Base-by-base conservation (phyloP, 768 basidiomycete species). In the Trametes punicea region DNA sequence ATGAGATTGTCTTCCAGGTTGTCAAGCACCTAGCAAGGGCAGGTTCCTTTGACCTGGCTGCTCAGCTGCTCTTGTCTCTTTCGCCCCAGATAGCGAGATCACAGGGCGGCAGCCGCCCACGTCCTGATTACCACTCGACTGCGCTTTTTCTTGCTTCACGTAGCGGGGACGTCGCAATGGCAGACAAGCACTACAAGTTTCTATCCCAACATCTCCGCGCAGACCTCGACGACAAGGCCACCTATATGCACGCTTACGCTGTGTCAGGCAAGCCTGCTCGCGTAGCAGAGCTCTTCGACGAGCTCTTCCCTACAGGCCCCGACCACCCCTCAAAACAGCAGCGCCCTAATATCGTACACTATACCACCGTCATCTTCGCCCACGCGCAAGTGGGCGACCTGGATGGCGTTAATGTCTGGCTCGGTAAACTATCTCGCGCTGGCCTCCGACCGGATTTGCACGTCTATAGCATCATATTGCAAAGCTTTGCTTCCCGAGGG, bases 381-480 rank as follows among this genome's bases (percentile, higher is more conserved):
- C 74, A 81, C 57, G 75, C 81, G 3, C 72, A 73, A 58, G 65
- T 67, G 7, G 76, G 77, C 7, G 75, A 85, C 59, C 65, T 74
- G 38, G 66, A 71, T 27, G 79, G 78, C 13, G 73, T 87, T 62
- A 75, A 78, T 57, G 38, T 55, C 1, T 87, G 85, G 85, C 63
- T 90, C 55, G 68, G 71, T 42, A 72, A 68, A 44, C 79, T 88
- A 77, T 58, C 73, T 21, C 64, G 73, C 13, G 75, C 74, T 21
- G 81, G 81, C 11, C 62, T 80, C 52, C 63, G 65, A 18, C 86
- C 88, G 2, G 81, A 87, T 64, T 65, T 71, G 33, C 70, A 80
- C 54, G 70, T 85, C 31, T 90, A 78, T 65, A 83, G 78, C 57
- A 78, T 79, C 58, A 74, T 92, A 55, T 72, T 93, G 34, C 72